Base-by-base conservation (phyloP, 345 rosid species). In the Hibiscus tridactylites region DNA sequence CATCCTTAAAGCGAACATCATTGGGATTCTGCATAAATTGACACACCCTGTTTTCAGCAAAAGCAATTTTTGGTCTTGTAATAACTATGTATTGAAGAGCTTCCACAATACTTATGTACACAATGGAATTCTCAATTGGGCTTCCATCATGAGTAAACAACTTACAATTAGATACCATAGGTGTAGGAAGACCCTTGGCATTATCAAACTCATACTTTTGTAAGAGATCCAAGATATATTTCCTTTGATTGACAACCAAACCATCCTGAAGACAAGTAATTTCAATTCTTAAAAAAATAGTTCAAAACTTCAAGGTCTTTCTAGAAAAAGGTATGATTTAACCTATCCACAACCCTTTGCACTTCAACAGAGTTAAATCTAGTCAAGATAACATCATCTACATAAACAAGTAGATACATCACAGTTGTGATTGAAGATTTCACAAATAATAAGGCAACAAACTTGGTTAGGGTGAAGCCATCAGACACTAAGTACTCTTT, bases 211-310 rank as follows among this genome's bases (percentile, higher is more conserved):
- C 15, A 13, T 3, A 10, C 3, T 13, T 47, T 0, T 13, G 5
- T 10, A 47, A 13, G 0, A 47, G 10, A 12, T 12, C n/a, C 2
- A 11, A 4, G 1, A 47, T 46, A 2, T 47, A 47, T 3, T 47
- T 47, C 4, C 4, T 47, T 3, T 13, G 52, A 47, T n/a, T 10
- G 0, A 12, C 1, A 47, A 10, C 13, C 0, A 47, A 4, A 3
- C 52, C 4, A 13, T 10, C 52, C 0, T 5, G 3, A 3, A 4
- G 0, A 10, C 4, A 13, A 0, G 0, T 0, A 11, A 47, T 0
- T 47, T 47, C 52, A 47, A 13, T 10, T 0, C 52, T 5, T 2
- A 47, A 13, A 11, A 21, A 47, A 47, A 47, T 47, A 47, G 16
- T 12, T 4, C 0, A 47, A 10, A 0, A 10, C 52, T 3, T n/a